Base-by-base conservation (phyloP, 805 yeast species). In the Myxozyma sirexii region DNA sequence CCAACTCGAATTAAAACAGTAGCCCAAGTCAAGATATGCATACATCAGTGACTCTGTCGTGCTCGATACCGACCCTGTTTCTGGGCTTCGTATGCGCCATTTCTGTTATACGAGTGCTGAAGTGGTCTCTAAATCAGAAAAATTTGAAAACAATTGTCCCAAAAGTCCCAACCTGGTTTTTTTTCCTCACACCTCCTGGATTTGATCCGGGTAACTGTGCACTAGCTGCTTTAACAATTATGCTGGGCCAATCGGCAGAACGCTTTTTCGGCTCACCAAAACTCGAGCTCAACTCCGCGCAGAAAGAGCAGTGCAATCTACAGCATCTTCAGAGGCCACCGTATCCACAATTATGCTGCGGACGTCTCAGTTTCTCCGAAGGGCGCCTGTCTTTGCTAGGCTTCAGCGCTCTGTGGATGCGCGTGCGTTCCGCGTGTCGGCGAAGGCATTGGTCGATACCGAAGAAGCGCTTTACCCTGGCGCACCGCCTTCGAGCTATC, bases 1-100 rank as follows among this genome's bases (percentile, higher is more conserved):
- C 29, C 31, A 15, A 8, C 37, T 41, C 46, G 26, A n/a, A 12
- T 8, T 13, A 29, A 10, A 7, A 13, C 31, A 41, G 54, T 37
- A 8, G 10, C 21, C 17, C 8, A 26, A 27, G 31, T 42, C 23
- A 5, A 38, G 17, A 35, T 39, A 52, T 15, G 56, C 71, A 3
- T 52, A 72, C 90, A 76, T 91, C 90, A 17, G 96, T 87, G 42
- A 92, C 97, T 69, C 97, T 84, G 72, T 92, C 94, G 74, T 87
- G 86, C 71, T 92, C 96, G 53, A 91, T 86, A 31, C 91, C 92
- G 44, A 91, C 93, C 62, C 89, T 82, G 68, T 87, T 85, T 31
- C 68, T 33, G 39, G 44, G 48, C 26, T 33, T 39, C 23, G 45
- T 49, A 33, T 42, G 21, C 19, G 57, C 61, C 33, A 46, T 59